A percentile compares a stretch with the other conserved stretches of the same genome.
Conservation (phyloP, 345 rosid species). For the Odontarrhena argentea region DNA sequence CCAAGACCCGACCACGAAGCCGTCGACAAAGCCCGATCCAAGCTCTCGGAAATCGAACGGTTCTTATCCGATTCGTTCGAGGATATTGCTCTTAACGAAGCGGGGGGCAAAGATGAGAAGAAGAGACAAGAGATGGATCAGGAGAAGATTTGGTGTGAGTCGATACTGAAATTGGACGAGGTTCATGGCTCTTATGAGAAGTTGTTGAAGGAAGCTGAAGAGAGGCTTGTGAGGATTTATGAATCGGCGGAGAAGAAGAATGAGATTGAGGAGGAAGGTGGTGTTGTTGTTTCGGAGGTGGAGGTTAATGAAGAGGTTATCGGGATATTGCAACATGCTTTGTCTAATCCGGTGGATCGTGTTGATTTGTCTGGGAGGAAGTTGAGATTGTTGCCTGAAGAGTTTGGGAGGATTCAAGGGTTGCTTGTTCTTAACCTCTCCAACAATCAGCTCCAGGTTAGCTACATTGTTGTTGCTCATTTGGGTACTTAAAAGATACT, state of each 20-base stretch:
- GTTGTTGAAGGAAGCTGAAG: constrained; percentile 79
- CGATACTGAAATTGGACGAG: constrained; percentile 77
- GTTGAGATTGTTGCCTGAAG: constrained; percentile 77
- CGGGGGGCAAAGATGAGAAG: constrained; percentile 58
- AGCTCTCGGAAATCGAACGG: constrained; percentile 60
- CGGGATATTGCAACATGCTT: constrained; percentile 55
- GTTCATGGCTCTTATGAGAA: constrained; percentile 74
- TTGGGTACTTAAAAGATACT: no score
- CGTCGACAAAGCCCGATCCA: constrained; percentile 68
- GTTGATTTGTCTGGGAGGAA: constrained; percentile 70
- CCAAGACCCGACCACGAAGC: constrained; percentile 93
- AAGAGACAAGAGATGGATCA: constrained; percentile 58
- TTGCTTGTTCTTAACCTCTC: constrained; percentile 69
- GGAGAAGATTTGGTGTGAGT: constrained; percentile 52
- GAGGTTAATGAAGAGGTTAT: constrained; percentile 62
- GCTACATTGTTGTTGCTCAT: neutral
- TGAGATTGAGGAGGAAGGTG: constrained; percentile 24
- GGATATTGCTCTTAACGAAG: constrained; percentile 59
- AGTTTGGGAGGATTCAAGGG: constrained; percentile 74
- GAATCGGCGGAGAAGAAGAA: constrained; percentile 49
- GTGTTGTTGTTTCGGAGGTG: constrained; percentile 31
- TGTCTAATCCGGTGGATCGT: constrained; percentile 56
- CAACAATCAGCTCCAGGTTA: constrained; percentile 76
- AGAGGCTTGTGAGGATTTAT: constrained; percentile 63
- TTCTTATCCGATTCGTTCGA: constrained; percentile 62